Percentiles rank a stretch among this genome's conserved stretches.
These are phyloP conservation scores for Onygena corvina DNA, from an alignment of 2,329 filamentous ascomycete species.

Conservation along the genomic window DNA sequence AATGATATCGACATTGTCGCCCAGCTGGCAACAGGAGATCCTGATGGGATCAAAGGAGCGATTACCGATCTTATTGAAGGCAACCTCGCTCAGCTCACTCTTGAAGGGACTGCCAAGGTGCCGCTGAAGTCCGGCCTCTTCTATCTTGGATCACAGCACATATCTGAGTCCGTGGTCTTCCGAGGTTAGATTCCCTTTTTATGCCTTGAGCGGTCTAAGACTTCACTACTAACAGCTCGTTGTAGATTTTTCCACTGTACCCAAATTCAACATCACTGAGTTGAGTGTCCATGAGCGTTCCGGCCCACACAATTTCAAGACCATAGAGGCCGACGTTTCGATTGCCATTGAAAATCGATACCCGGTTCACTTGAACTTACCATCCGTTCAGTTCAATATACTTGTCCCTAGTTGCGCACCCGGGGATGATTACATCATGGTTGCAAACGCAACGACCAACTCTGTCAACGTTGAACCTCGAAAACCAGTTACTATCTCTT, in stretches of 20 bases:
- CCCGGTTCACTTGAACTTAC: conserved; percentile 63
- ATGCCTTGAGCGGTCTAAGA: conserved; percentile 19
- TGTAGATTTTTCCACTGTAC: conserved; percentile 58
- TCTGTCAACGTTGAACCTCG: conserved; percentile 56
- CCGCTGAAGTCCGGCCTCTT: conserved; percentile 68
- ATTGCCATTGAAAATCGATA: conserved; percentile 63
- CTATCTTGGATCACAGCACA: conserved; percentile 60
- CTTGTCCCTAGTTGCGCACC: conserved; percentile 69
- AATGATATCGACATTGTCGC: conserved; percentile 70
- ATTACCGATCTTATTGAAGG: conserved; percentile 84
- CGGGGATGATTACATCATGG: conserved; percentile 59
- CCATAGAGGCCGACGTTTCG: conserved; percentile 69
- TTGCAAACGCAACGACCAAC: conserved; percentile 63
- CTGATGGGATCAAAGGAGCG: conserved; percentile 63
- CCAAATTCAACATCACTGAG: conserved; percentile 68
- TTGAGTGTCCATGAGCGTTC: conserved; percentile 65
- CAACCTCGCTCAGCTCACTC: conserved; percentile 54
- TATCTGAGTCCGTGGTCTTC: conserved; percentile 65
- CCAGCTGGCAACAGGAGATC: conserved; percentile 62
- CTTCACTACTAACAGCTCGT: neutral
- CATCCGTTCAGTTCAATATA: conserved; percentile 71
- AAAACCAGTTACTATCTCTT: conserved; percentile 54
- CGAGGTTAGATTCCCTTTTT: conserved; percentile 50
- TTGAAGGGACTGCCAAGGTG: conserved; percentile 63
- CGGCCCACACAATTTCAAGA: conserved; percentile 43